Conservation (phyloP, 805 yeast genomes). For the Candida broadrunensis region DNA sequence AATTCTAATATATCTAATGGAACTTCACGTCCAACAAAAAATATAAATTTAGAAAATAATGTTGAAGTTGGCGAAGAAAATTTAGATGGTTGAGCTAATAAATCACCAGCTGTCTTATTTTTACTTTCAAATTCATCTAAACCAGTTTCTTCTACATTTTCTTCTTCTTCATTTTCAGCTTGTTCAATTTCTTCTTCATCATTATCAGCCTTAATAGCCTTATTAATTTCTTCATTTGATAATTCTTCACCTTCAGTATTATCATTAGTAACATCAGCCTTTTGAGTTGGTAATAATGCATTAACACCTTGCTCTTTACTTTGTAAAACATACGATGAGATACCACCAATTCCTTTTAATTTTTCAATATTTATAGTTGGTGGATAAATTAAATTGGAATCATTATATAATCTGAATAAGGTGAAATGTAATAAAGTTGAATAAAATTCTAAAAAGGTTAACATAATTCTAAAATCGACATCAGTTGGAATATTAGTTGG, state of each 20-base stretch:
- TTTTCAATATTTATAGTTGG: conserved; percentile 74
- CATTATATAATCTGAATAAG: conserved; percentile 80
- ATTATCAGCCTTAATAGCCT: conserved; percentile 51
- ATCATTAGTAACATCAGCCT: conserved; percentile 11
- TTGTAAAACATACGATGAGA: conserved; percentile 78
- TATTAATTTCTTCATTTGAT: conserved; percentile 39
- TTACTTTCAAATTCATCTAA: conserved; percentile 71
- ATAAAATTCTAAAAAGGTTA: conserved; percentile 93
- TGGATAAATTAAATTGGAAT: conserved; percentile 83
- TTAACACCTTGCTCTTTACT: conserved; percentile 32
- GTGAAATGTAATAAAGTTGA: conserved; percentile 88
- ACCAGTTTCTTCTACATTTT: conserved; percentile 20
- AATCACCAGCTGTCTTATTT: conserved; percentile 67
- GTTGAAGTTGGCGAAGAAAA: conserved; percentile 56
- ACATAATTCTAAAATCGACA: conserved; percentile 94
- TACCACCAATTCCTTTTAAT: conserved; percentile 85
- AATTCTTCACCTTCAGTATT: conserved; percentile 34
- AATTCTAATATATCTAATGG: conserved; percentile 90
- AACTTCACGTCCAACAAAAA: conserved; percentile 93
- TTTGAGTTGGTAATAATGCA: conserved; percentile 35
- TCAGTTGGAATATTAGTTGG: conserved; percentile 94
- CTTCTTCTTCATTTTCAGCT: conserved; percentile 12
- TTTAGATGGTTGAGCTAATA: conserved; percentile 62
- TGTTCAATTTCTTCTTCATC: conserved; percentile 12
- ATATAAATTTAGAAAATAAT: conserved; percentile 71